Evolutionary conservation across 2,329 filamentous ascomycete species (phyloP).

Genomic region (Verticillium klebahnii): DNA sequence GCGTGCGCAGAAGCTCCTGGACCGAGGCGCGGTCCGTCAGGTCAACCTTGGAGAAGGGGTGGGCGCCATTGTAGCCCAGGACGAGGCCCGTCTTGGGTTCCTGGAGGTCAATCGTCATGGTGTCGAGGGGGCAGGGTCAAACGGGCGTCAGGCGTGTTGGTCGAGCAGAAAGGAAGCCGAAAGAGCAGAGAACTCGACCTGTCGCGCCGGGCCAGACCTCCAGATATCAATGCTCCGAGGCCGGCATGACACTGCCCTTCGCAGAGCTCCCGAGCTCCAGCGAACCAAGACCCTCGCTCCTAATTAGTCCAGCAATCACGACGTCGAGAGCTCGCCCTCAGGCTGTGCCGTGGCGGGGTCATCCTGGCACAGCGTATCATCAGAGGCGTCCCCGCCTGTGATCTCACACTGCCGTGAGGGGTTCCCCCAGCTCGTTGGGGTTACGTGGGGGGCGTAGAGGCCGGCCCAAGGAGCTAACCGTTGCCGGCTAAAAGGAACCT

Average conservation of each 20-base stretch:
- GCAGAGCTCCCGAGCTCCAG: background rate
- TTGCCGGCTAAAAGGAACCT: background rate
- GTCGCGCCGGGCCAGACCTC: background rate
- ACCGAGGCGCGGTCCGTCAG: slow-evolving; percentile 49
- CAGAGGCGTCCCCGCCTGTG: background rate
- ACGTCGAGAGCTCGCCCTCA: background rate
- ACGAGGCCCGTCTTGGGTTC: slow-evolving; percentile 18
- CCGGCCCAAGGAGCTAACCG: background rate
- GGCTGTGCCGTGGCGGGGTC: background rate
- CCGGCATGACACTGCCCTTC: background rate
- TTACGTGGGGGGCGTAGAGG: background rate
- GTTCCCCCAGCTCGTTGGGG: background rate
- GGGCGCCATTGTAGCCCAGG: slow-evolving; percentile 47
- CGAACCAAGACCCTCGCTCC: background rate
- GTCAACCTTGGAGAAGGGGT: slow-evolving; percentile 50
- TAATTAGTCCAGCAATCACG: slow-evolving; percentile 4
- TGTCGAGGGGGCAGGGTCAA: background rate
- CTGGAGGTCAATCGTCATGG: background rate
- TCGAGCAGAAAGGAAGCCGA: background rate
- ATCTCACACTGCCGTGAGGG: background rate
- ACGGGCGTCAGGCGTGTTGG: background rate
- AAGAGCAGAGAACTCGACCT: background rate
- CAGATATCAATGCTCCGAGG: background rate
- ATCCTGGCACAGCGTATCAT: background rate
- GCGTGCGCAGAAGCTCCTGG: slow-evolving; percentile 55